These are phyloP conservation scores for Royoungia palumana DNA, from an alignment of 768 basidiomycete species.

Conservation along the genomic window DNA sequence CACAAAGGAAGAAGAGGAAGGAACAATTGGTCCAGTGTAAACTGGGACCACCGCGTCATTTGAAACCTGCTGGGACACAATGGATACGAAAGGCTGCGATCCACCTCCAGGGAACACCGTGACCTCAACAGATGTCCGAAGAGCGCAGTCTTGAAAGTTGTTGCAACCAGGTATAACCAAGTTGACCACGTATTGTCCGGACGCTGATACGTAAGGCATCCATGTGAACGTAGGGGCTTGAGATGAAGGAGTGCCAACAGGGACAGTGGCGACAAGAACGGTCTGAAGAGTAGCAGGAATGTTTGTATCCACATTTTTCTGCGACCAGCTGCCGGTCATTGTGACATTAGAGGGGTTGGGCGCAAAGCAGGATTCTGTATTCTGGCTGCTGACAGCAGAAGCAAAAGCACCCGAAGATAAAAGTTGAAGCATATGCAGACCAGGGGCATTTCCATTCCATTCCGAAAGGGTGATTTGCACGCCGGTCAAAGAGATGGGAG, in stretches of 20 bases:
- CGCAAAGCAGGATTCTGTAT: constrained; percentile 72
- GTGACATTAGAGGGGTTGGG: constrained; percentile 68
- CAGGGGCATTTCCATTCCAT: constrained; percentile 74
- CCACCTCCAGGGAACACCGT: constrained; percentile 77
- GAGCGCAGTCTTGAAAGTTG: constrained; percentile 72
- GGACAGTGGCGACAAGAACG: constrained; percentile 65
- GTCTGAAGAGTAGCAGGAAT: constrained; percentile 80
- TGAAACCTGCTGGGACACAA: constrained; percentile 67
- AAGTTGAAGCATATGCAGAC: constrained; percentile 87
- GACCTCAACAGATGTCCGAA: constrained; percentile 78
- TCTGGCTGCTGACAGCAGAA: constrained; percentile 60
- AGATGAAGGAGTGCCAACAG: constrained; percentile 57
- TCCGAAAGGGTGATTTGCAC: constrained; percentile 78
- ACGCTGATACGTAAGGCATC: constrained; percentile 88
- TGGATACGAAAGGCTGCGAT: constrained; percentile 61
- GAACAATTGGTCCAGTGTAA: constrained; percentile 83
- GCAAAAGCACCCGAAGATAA: constrained; percentile 91
- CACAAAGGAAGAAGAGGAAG: constrained; percentile 66
- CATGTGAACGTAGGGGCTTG: constrained; percentile 82
- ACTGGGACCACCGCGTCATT: constrained; percentile 59
- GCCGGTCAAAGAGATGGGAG: constrained; percentile 71
- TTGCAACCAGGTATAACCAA: constrained; percentile 85
- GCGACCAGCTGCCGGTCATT: constrained; percentile 67
- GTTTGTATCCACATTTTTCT: constrained; percentile 58
- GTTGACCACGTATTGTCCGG: constrained; percentile 82